phyloP scores from a whole-genome alignment of 805 yeast species.

The Grigorovia jiainica region DNA sequence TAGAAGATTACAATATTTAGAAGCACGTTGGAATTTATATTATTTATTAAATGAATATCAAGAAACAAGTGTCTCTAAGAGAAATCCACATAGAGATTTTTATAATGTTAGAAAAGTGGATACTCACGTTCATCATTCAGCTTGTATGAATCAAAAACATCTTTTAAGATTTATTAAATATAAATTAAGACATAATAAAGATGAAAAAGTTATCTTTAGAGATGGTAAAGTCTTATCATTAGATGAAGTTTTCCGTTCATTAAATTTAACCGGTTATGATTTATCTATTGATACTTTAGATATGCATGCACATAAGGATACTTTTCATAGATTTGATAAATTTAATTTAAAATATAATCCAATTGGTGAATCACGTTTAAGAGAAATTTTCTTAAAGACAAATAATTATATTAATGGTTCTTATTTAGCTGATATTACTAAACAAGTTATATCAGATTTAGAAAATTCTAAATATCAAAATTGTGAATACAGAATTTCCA shows the following conservation, averaged over 20 bases:
- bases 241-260: conserved; percentile 82
- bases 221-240: conserved; percentile 84
- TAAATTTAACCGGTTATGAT: conserved; percentile 88
- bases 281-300: conserved; percentile 92
- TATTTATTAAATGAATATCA: conserved; percentile 82
- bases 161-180: conserved; percentile 87
- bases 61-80: conserved; percentile 82
- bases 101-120: conserved; percentile 37
- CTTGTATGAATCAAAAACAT: conserved; percentile 98
- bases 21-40: conserved; percentile 94
- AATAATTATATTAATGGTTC: conserved; percentile 85
- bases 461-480: conserved; percentile 94
- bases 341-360: conserved; percentile 96
- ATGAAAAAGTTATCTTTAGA: conserved; percentile 87
- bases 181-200: conserved; percentile 76
- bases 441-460: conserved; percentile 87
- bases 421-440: conserved; percentile 87
- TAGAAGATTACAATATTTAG: conserved; percentile 83
- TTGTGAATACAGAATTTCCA: conserved; percentile 92
- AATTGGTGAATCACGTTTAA: conserved; percentile 91
- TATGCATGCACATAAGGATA: conserved; percentile 98
- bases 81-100: conserved; percentile 84
- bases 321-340: conserved; percentile 96
- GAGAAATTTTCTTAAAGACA: conserved; percentile 93
- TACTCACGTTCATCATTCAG: conserved; percentile 97